A percentile compares a stretch with the other conserved stretches of the same genome.
These are phyloP conservation scores for Amanita brunnescens DNA, from an alignment of 768 basidiomycete genomes.

Conservation along the genomic window DNA sequence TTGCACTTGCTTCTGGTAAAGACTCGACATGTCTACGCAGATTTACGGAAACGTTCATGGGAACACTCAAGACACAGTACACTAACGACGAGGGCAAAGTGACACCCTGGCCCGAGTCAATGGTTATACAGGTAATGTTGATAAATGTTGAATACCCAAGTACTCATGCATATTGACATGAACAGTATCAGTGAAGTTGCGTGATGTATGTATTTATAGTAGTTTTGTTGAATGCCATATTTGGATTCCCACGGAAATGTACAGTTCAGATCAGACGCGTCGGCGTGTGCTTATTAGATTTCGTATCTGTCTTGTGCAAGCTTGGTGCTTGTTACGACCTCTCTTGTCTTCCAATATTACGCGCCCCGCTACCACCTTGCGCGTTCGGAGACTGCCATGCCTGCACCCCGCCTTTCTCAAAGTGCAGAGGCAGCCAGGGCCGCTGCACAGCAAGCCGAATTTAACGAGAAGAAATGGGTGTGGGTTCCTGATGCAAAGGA, in stretches of 20 bases:
- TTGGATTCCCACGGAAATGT: slow-evolving; percentile 5
- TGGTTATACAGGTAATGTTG: slow-evolving; percentile 28
- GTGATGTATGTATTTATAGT: neutral
- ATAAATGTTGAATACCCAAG: neutral
- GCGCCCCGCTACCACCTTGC: neutral
- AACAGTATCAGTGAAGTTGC: neutral
- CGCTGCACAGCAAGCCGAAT: slow-evolving; percentile 89
- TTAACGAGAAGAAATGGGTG: slow-evolving; percentile 98
- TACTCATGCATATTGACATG: neutral
- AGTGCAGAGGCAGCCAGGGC: slow-evolving; percentile 69
- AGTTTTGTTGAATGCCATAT: neutral
- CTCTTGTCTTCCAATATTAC: neutral
- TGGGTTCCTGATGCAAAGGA: slow-evolving; percentile 93
- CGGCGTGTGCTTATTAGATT: neutral
- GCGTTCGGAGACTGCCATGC: slow-evolving; percentile 26
- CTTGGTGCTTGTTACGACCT: neutral
- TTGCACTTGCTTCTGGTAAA: neutral
- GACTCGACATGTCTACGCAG: slow-evolving; percentile 10
- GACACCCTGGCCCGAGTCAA: slow-evolving; percentile 35
- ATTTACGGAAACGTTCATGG: slow-evolving; percentile 28
- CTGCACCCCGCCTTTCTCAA: slow-evolving; percentile 38
- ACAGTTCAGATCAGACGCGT: slow-evolving; percentile 2
- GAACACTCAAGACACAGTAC: slow-evolving; percentile 22
- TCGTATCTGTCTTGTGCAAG: neutral
- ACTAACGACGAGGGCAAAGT: slow-evolving; percentile 27